Evolutionary conservation across 352 stramenopile genomes (phyloP), one percentile per base, ranked within the genome.

Genomic region (Globisporangium paddicum): DNA sequence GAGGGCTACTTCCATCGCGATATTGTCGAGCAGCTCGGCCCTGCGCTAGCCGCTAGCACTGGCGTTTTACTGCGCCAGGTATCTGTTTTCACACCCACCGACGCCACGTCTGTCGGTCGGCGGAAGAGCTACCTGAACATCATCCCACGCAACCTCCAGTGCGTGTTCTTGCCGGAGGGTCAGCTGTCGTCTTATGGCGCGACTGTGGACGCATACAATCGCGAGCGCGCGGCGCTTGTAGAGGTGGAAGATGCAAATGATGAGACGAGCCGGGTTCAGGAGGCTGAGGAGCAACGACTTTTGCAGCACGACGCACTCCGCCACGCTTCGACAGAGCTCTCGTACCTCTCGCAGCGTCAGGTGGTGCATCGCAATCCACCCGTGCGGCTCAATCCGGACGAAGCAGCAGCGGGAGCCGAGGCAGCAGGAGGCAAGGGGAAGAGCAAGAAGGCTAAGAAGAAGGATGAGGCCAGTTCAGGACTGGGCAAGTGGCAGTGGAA

Each of bases 1-100:
- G 79, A 91, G 13, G 80, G 82, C 7, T 94, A 94, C 44, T 91
- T 94, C 23, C 85, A 94, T 53, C 80, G 79, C 0, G 80, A 91
- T 30, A 72, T 93, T 8, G 82, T 91, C 30, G 79, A 91, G 59
- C 77, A 84, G 21, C 63, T 93, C 23, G 82, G 81, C 0, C 69
- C 80, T 38, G 77, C 77, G 9, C 55, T 94, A 0, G 61, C 73
- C 32, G 70, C 62, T 23, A 79, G 79, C 10, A 72, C 69, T 0
- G 85, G 64, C 7, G 54, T 91, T 28, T 11, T 89, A n/a, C 67
- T 94, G 0, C 73, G 82, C 26, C 75, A 93, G 5, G 82, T 94
- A 14, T 86, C 79, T 1, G 67, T 87, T 28, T 90, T 89, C 48
- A 76, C 73, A 2, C 81, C 79, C 3, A 83, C 75, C 13, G 75